These are phyloP conservation scores for Tricholoma terreum DNA, from an alignment of 768 basidiomycete genomes.

Conservation along the genomic window DNA sequence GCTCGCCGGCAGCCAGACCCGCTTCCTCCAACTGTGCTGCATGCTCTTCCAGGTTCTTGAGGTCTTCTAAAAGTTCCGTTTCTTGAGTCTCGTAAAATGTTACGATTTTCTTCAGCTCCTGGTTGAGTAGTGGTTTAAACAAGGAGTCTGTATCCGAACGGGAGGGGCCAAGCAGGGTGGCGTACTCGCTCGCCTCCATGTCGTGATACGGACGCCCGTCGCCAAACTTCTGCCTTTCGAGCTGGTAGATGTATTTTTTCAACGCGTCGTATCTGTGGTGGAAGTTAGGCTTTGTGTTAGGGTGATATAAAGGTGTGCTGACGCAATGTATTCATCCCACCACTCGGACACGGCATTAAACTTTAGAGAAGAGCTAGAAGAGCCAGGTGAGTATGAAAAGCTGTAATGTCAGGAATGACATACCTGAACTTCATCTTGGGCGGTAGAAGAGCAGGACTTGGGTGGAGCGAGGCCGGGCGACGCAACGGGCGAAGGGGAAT, in stretches of 20 bases:
- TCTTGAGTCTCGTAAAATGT: slow-evolving; percentile 79
- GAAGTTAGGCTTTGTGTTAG: background rate
- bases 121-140: slow-evolving; percentile 76
- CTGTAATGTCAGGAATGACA: slow-evolving; percentile 7
- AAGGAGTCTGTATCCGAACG: slow-evolving; percentile 45
- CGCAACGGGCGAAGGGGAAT: slow-evolving; percentile 36
- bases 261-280: slow-evolving; percentile 71
- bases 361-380: slow-evolving; percentile 71
- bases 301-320: slow-evolving; percentile 26
- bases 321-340: slow-evolving; percentile 93
- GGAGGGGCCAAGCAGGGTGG: slow-evolving; percentile 47
- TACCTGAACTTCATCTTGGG: slow-evolving; percentile 63
- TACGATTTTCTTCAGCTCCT: slow-evolving; percentile 78
- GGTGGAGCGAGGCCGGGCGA: slow-evolving; percentile 11
- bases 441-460: slow-evolving; percentile 17
- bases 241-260: slow-evolving; percentile 82
- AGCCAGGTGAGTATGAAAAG: background rate
- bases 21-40: slow-evolving; percentile 58
- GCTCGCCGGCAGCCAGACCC: slow-evolving; percentile 46
- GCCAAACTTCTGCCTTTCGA: slow-evolving; percentile 72
- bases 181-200: slow-evolving; percentile 61
- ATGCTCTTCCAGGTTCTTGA: slow-evolving; percentile 54
- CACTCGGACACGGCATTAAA: slow-evolving; percentile 91
- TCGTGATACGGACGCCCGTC: slow-evolving; percentile 43
- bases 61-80: slow-evolving; percentile 62